Evolutionary conservation across 2,329 filamentous ascomycete species (phyloP).

Genomic region (Huntiella savannae): DNA sequence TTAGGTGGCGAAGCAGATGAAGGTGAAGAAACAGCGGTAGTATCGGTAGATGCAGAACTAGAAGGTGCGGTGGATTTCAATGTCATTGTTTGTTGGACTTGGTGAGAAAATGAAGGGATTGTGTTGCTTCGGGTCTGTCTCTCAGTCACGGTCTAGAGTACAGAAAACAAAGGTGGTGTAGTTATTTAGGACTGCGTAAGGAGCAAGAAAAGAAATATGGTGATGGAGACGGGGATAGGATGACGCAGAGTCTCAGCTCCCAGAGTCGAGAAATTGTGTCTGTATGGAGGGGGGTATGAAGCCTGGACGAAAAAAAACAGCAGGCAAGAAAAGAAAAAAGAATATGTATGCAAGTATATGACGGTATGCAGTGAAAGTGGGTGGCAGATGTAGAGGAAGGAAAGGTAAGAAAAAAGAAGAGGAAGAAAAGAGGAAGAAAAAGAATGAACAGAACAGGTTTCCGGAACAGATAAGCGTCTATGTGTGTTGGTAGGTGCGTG

Average conservation of each 20-base stretch:
- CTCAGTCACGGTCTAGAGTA: no score
- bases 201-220: not conserved
- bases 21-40: conserved; percentile 4
- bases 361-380: no score
- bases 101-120: not conserved
- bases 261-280: not conserved
- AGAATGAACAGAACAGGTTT: not conserved
- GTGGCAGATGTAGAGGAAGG: not conserved
- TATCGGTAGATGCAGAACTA: not conserved
- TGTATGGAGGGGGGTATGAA: not conserved
- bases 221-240: not conserved
- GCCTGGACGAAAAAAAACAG: conserved; percentile 1
- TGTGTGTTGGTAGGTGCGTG: not conserved
- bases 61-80: not conserved
- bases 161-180: no score
- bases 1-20: conserved; percentile 3
- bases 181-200: no score
- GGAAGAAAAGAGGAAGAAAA: conserved; percentile 1
- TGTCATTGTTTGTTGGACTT: not conserved
- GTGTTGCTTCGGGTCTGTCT: no score
- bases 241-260: not conserved
- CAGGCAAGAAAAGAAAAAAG: conserved; percentile 1
- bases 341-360: no score
- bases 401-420: not conserved
- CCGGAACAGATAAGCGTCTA: no score